Evolutionary conservation across 2,329 filamentous ascomycete species (phyloP).

Genomic region (Epichloe gansuensis): DNA sequence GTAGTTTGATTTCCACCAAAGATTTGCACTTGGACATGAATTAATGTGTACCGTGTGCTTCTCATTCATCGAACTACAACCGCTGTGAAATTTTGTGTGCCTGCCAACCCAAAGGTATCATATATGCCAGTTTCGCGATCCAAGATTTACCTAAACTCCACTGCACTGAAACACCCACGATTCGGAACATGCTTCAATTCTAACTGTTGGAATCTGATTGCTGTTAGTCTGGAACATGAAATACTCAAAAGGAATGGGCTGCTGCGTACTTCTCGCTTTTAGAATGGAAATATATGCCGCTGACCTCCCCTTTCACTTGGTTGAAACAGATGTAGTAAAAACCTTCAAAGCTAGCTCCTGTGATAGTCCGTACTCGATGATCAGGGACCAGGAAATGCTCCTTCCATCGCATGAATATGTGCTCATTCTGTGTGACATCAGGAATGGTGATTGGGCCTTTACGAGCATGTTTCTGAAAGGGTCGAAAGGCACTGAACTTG

Average conservation of each 20-base stretch:
- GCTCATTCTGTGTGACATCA: constrained; percentile 68
- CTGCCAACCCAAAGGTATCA: background rate
- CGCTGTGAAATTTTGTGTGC: background rate
- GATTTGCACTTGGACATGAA: background rate
- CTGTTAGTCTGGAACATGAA: constrained; percentile 1
- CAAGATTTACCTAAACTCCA: constrained; percentile 56
- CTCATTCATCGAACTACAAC: background rate
- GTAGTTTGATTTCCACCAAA: background rate
- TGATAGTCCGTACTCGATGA: constrained; percentile 81
- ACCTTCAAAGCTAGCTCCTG: constrained; percentile 90
- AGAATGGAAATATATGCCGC: constrained; percentile 93
- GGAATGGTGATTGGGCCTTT: constrained; percentile 46
- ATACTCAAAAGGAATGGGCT: background rate
- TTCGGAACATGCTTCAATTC: constrained; percentile 83
- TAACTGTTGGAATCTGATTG: constrained; percentile 72
- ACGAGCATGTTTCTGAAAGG: constrained; percentile 48
- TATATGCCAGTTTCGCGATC: background rate
- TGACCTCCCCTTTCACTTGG: constrained; percentile 73
- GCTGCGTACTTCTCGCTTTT: constrained; percentile 85
- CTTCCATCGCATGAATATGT: constrained; percentile 99
- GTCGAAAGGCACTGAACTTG: constrained; percentile 77
- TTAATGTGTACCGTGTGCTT: background rate
- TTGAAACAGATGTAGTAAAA: constrained; percentile 99
- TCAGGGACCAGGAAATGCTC: constrained; percentile 96
- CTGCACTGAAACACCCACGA: constrained; percentile 67